Evolutionary conservation across 352 stramenopile genomes (phyloP).

Genomic region (Globisporangium takayamanum): DNA sequence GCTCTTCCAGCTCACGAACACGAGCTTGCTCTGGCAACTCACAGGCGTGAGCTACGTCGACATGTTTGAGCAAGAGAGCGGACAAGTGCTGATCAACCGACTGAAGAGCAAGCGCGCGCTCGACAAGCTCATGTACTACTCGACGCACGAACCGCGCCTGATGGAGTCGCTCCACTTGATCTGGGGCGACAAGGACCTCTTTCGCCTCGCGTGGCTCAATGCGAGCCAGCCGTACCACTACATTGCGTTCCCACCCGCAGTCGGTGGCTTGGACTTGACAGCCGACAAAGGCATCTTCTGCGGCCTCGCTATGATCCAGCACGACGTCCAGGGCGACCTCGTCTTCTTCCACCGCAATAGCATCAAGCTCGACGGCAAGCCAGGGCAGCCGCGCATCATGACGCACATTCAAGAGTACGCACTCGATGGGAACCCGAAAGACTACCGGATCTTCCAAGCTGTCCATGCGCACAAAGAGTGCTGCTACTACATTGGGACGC

Average conservation of each 20-base stretch:
- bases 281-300: slow-evolving; percentile 76
- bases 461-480: slow-evolving; percentile 79
- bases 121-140: slow-evolving; percentile 86
- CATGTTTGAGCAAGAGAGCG: slow-evolving; percentile 85
- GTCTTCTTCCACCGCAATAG: slow-evolving; percentile 86
- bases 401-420: slow-evolving; percentile 82
- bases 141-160: slow-evolving; percentile 56
- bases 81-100: slow-evolving; percentile 80
- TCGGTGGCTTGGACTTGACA: slow-evolving; percentile 62
- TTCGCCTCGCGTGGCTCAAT: slow-evolving; percentile 78
- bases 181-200: slow-evolving; percentile 86
- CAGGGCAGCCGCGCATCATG: slow-evolving; percentile 65
- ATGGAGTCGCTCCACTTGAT: slow-evolving; percentile 73
- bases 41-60: slow-evolving; percentile 64
- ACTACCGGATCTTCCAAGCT: slow-evolving; percentile 81
- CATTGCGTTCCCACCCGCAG: slow-evolving; percentile 58
- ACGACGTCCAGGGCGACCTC: slow-evolving; percentile 76
- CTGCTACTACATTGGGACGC: slow-evolving; percentile 83
- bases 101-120: slow-evolving; percentile 66
- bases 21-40: slow-evolving; percentile 71
- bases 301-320: slow-evolving; percentile 81
- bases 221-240: slow-evolving; percentile 74
- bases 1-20: slow-evolving; percentile 73
- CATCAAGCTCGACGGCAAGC: slow-evolving; percentile 73
- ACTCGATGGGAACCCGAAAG: slow-evolving; percentile 52